Conservation (phyloP, 169 alveolate species). For the Plasmodium knowlesi region DNA sequence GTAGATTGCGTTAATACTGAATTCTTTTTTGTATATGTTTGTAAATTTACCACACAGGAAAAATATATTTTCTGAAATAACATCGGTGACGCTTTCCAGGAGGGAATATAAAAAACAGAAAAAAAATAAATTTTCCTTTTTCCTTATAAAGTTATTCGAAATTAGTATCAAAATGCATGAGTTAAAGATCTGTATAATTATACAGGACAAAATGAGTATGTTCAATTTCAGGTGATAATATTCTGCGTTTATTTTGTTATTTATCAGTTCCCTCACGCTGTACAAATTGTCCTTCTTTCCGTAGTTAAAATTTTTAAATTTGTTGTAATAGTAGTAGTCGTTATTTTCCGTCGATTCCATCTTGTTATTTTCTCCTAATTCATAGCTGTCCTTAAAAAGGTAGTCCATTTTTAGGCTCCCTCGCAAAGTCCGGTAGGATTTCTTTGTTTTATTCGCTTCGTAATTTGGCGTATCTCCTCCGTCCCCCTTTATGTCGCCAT, state of each 20-base stretch:
- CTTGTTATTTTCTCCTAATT: constrained; percentile 34
- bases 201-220: constrained; percentile 70
- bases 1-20: constrained; percentile 47
- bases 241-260: constrained; percentile 57
- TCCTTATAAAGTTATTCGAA: constrained; percentile 51
- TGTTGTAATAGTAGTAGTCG: constrained; percentile 60
- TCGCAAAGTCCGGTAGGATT: constrained; percentile 12
- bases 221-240: constrained; percentile 67
- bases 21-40: constrained; percentile 62
- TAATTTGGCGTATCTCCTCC: background rate
- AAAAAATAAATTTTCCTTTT: constrained; percentile 57
- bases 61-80: constrained; percentile 73
- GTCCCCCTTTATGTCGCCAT: background rate
- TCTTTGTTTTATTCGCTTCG: background rate
- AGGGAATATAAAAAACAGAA: constrained; percentile 74
- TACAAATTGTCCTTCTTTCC: background rate
- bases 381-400: constrained; percentile 49
- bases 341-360: background rate
- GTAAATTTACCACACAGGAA: constrained; percentile 76
- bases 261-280: constrained; percentile 36
- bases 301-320: constrained; percentile 59
- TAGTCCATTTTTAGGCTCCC: constrained; percentile 43
- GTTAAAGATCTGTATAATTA: constrained; percentile 63
- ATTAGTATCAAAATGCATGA: constrained; percentile 55
- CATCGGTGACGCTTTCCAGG: constrained; percentile 73